Percentiles rank a stretch among this genome's conserved stretches.
Conservation (phyloP, 2,329 filamentous ascomycete genomes). For the Didymella pinodella region DNA sequence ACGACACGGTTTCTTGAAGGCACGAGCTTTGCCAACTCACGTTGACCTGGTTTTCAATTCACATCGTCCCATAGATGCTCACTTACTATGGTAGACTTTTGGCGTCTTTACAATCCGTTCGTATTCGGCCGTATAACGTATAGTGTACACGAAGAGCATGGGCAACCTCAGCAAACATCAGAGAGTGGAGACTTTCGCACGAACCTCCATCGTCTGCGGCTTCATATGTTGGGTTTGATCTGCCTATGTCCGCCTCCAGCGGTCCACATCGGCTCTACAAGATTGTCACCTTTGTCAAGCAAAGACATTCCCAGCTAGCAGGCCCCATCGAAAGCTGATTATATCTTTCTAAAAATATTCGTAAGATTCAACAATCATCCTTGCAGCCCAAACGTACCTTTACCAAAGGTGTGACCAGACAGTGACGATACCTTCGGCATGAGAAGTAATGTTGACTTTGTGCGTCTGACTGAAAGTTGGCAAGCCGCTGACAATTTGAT, state of each 20-base stretch:
- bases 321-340: neutral
- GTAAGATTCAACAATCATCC: neutral
- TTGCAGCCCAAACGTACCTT: neutral
- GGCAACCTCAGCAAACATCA: neutral
- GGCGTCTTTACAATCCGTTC: neutral
- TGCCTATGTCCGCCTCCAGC: neutral
- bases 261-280: neutral
- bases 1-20: neutral
- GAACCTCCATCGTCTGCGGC: neutral
- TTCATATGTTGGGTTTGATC: neutral
- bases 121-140: slow-evolving; percentile 16
- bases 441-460: neutral
- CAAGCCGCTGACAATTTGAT: neutral
- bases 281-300: neutral
- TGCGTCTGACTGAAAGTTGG: neutral
- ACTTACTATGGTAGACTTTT: neutral
- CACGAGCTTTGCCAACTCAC: neutral
- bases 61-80: too few relatives aligned
- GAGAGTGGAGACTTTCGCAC: neutral
- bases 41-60: neutral
- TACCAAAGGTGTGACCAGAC: slow-evolving; percentile 37
- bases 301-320: neutral
- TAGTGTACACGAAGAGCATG: neutral
- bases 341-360: neutral
- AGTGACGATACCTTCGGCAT: slow-evolving; percentile 14